phyloP scores from a whole-genome alignment of 192 early-diverging fungal genomes.

The Coemansia sp. region DNA sequence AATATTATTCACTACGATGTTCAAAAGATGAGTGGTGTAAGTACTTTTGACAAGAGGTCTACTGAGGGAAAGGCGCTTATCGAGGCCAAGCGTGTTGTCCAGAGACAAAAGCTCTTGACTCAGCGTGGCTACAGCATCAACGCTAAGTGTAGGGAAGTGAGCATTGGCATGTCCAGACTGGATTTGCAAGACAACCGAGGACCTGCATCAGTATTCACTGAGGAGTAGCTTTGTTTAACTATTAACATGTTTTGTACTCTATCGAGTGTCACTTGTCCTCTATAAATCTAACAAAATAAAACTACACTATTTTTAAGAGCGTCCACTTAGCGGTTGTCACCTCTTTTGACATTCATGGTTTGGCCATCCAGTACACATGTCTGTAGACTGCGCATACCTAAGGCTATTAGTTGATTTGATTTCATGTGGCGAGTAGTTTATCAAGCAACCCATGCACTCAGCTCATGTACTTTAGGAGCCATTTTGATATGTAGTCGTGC shows the following conservation, averaged over 20 bases:
- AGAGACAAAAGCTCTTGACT: not conserved
- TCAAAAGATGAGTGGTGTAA: not conserved
- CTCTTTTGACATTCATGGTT: too few relatives aligned
- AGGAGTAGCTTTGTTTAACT: not conserved
- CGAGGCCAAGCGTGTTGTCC: not conserved
- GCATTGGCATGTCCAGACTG: not conserved
- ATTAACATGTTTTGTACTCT: not conserved
- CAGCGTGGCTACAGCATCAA: not conserved
- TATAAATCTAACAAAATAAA: not conserved
- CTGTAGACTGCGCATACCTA: not conserved
- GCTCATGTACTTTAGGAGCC: too few relatives aligned
- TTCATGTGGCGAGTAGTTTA: not conserved
- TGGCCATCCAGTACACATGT: not conserved
- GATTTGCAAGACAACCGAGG: not conserved
- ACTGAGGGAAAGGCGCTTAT: not conserved
- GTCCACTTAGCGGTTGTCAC: not conserved
- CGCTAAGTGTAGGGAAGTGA: not conserved
- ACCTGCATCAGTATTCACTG: not conserved
- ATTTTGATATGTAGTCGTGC: too few relatives aligned
- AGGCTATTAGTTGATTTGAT: not conserved
- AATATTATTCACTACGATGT: not conserved
- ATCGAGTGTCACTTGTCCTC: not conserved
- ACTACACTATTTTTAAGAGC: not conserved
- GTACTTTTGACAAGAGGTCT: not conserved
- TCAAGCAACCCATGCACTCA: not conserved